A percentile compares a stretch with the other conserved stretches of the same genome.
These are phyloP conservation scores for Aspergillus sclerotioniger DNA, from an alignment of 495 filamentous ascomycete genomes.

Conservation along the genomic window DNA sequence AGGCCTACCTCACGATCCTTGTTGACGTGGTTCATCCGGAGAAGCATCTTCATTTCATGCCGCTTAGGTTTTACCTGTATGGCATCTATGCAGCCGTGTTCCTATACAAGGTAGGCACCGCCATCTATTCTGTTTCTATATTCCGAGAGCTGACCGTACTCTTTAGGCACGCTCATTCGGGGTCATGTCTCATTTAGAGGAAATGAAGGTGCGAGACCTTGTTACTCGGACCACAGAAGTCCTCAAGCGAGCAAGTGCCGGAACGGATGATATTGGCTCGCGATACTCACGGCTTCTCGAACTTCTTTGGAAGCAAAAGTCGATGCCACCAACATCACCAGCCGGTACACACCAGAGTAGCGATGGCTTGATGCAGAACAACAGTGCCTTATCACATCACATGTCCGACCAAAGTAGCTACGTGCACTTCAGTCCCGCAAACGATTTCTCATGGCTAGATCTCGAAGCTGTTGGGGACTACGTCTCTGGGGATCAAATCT, in stretches of 20 bases:
- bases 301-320: conserved; percentile 48
- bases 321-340: conserved; percentile 24
- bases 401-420: conserved; percentile 34
- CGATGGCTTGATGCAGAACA: conserved; percentile 33
- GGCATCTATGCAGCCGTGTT: conserved; percentile 58
- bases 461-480: conserved; percentile 57
- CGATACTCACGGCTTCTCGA: conserved; percentile 55
- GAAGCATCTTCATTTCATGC: conserved; percentile 58
- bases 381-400: conserved; percentile 24
- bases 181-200: conserved; percentile 50
- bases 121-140: neutral
- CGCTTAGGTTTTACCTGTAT: conserved; percentile 58
- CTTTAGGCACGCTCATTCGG: conserved; percentile 51
- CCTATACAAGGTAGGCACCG: conserved; percentile 45
- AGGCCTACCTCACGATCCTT: conserved; percentile 55
- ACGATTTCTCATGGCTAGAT: conserved; percentile 60
- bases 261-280: conserved; percentile 52
- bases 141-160: too few species aligned
- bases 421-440: conserved; percentile 48
- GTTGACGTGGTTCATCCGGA: conserved; percentile 54
- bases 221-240: conserved; percentile 51
- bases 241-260: conserved; percentile 51
- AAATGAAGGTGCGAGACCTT: conserved; percentile 51
- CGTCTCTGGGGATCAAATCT: conserved; percentile 46
- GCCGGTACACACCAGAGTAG: conserved; percentile 32